Conservation (phyloP, 768 basidiomycete genomes). For the Mycena haematopus region DNA sequence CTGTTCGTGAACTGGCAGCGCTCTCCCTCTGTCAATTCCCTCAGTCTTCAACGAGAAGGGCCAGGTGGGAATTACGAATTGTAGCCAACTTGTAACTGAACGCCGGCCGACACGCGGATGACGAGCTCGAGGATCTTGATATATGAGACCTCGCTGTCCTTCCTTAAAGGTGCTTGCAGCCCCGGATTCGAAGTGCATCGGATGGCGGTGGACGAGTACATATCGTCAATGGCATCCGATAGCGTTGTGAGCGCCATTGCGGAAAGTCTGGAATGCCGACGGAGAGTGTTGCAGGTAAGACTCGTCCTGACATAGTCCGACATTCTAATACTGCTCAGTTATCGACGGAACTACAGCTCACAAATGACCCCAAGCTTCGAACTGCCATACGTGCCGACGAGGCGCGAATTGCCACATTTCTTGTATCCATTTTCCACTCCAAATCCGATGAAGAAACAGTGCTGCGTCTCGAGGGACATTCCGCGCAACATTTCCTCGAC, state of each 20-base stretch:
- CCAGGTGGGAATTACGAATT: too few relatives aligned
- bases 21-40: too few relatives aligned
- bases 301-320: background rate
- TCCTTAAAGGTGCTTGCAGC: background rate
- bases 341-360: conserved; percentile 3
- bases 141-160: background rate
- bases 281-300: background rate
- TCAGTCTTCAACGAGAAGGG: too few relatives aligned
- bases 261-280: conserved; percentile 3
- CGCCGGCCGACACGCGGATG: too few relatives aligned
- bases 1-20: too few relatives aligned
- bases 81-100: too few relatives aligned
- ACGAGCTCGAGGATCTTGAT: background rate
- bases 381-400: background rate
- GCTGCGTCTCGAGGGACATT: conserved; percentile 5
- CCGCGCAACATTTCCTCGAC: conserved; percentile 13
- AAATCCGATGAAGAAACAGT: background rate
- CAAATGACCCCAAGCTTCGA: background rate
- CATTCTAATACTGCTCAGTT: background rate
- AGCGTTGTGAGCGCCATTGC: conserved; percentile 9
- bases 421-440: conserved; percentile 1
- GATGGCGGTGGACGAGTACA: background rate
- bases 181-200: background rate
- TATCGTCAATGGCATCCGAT: conserved; percentile 6
- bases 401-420: background rate